These are phyloP conservation scores for Ramaria sp. DNA, from an alignment of 768 basidiomycete genomes.

Conservation along the genomic window DNA sequence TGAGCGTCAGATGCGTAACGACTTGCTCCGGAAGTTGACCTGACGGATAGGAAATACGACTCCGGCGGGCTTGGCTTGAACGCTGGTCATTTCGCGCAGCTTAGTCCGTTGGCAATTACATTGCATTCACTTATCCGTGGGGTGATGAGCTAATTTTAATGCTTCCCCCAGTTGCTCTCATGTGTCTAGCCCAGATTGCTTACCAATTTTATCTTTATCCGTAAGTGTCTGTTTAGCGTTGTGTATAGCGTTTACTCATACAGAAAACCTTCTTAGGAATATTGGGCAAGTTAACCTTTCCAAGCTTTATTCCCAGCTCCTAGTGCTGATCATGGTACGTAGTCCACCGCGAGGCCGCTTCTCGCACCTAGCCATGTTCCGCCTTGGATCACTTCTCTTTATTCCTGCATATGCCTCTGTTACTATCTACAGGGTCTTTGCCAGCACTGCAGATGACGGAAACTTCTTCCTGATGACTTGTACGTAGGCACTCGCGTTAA, in stretches of 20 bases:
- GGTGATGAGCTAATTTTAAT: background rate
- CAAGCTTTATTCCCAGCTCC: background rate
- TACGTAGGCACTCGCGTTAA: constrained; percentile 24
- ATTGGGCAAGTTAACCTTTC: constrained; percentile 38
- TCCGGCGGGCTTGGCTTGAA: constrained; percentile 86
- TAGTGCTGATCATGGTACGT: background rate
- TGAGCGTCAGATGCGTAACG: constrained; percentile 29
- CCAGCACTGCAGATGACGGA: constrained; percentile 57
- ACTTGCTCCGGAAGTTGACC: background rate
- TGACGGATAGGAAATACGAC: constrained; percentile 49
- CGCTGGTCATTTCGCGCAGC: constrained; percentile 85
- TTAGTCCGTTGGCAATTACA: constrained; percentile 43
- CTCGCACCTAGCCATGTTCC: constrained; percentile 84
- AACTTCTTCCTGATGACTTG: constrained; percentile 76
- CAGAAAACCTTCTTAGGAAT: constrained; percentile 31
- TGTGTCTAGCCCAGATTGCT: constrained; percentile 89
- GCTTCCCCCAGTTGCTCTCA: constrained; percentile 61
- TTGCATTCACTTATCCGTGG: background rate
- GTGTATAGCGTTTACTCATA: background rate
- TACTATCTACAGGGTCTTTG: constrained; percentile 60
- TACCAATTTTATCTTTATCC: constrained; percentile 90
- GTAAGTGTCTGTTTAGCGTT: constrained; percentile 33
- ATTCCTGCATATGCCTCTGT: constrained; percentile 85
- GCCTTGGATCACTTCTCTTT: constrained; percentile 75
- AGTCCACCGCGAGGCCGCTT: constrained; percentile 77